Base-by-base conservation (phyloP, 2,329 filamentous ascomycete species). In the Aspergillus jensenii region DNA sequence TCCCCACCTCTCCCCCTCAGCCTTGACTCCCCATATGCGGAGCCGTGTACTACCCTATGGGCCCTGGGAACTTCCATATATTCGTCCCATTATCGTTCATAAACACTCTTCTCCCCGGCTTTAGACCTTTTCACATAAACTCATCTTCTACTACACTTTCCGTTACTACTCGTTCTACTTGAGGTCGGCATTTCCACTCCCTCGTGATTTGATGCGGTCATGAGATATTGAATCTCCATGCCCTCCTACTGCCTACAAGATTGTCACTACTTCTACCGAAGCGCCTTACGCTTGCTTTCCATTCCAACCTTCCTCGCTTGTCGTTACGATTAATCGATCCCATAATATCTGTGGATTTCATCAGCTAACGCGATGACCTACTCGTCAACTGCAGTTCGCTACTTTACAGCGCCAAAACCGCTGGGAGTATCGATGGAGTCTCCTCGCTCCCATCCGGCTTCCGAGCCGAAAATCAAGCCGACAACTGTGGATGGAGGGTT, bases 241-340 rank as follows among this genome's bases (percentile, higher is more conserved):
- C 90, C 90, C 81, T 77, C 83, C 68, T 93, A 91, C 76, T 96
- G 82, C 76, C 81, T 90, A 58, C 88, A 95, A 82, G 90, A 96
- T 77, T 96, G 90, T 71, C 91, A 96, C 75, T 96, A 96, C 79
- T 96, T 96, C 79, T 95, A 90, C 81, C 90, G 90, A 81, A 96
- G 88, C 76, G 90, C 90, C 72, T 80, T 96, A 79, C 90, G 90
- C 81, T 88, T 92, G 72, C 81, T 96, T 68, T 93, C 90, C 71
- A 87, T 96, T 68, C 84, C 87, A 78, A 96, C 90, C 68, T 84
- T 80, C 70, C 85, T 96, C 75, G 91, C 89, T 65, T 87, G 89
- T 67, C 80, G 91, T 55, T 91, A 91, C 80, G 84, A 82, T 76
- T 91, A 81, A 82, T 68, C 73, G 63, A 76, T 67, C 55, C 39